phyloP scores from a whole-genome alignment of 2,329 filamentous ascomycete species.

The Mariannaea sp. region DNA sequence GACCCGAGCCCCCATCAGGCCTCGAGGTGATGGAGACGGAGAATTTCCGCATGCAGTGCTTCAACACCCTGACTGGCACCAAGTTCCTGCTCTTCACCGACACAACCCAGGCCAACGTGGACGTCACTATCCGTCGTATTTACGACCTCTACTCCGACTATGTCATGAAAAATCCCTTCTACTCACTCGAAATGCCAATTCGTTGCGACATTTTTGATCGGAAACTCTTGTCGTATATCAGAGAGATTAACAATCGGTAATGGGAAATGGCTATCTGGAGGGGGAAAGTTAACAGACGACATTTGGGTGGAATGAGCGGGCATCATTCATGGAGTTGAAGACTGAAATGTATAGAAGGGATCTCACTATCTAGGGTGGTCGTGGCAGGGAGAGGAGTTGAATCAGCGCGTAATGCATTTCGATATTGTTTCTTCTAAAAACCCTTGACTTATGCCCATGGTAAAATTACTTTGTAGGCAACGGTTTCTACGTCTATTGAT shows the following conservation, averaged over 20 bases:
- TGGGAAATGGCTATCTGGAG: neutral
- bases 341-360: conserved; percentile 5
- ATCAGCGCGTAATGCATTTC: conserved; percentile 33
- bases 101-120: conserved; percentile 82
- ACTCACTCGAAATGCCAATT: conserved; percentile 96
- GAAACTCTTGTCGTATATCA: conserved; percentile 79
- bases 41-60: conserved; percentile 94
- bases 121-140: conserved; percentile 79
- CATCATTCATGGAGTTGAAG: conserved; percentile 18
- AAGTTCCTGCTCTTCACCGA: conserved; percentile 98
- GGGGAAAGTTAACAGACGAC: neutral
- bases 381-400: conserved; percentile 8
- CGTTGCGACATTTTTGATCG: conserved; percentile 94
- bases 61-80: conserved; percentile 89
- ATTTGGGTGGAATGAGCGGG: conserved; percentile 17
- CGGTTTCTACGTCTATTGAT: conserved; percentile 30
- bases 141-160: conserved; percentile 97
- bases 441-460: conserved; percentile 37
- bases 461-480: conserved; percentile 42
- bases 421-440: conserved; percentile 36
- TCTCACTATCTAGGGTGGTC: neutral
- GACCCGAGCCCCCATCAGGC: conserved; percentile 72
- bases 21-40: conserved; percentile 93
- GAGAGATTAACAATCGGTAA: conserved; percentile 68
- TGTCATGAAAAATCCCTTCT: conserved; percentile 99